phyloP scores from a whole-genome alignment of 2,329 filamentous ascomycete genomes.

The Aspergillus sp. region DNA sequence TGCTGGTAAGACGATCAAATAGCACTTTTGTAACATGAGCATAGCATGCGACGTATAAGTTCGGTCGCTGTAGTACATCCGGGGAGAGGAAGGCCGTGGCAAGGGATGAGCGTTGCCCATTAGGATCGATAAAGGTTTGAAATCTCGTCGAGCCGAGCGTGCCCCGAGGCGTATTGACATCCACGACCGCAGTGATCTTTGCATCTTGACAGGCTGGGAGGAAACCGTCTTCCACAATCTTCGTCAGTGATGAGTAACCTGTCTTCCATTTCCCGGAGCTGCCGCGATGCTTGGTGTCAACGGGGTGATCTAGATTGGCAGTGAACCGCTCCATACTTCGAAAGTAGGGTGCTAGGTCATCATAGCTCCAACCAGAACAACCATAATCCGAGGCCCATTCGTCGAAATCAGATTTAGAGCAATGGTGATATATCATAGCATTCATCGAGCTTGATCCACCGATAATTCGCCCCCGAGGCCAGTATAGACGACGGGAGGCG shows the following conservation, averaged over 20 bases:
- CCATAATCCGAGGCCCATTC: conserved; percentile 13
- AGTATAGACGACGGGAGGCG: conserved; percentile 13
- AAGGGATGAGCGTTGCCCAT: conserved; percentile 15
- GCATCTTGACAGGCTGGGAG: conserved; percentile 13
- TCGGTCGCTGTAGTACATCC: conserved; percentile 10
- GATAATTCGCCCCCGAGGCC: conserved; percentile 17
- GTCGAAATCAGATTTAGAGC: conserved; percentile 14
- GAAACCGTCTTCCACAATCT: conserved; percentile 15
- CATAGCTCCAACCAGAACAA: conserved; percentile 41
- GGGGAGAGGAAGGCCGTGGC: conserved; percentile 15
- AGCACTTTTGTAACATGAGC: conserved; percentile 20
- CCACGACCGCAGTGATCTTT: conserved; percentile 6
- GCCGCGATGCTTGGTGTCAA: conserved; percentile 10
- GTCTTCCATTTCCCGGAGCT: conserved; percentile 9
- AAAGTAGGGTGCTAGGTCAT: conserved; percentile 47
- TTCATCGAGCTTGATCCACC: conserved; percentile 15
- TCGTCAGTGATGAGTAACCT: conserved; percentile 14
- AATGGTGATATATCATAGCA: conserved; percentile 20
- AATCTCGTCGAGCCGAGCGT: conserved; percentile 13
- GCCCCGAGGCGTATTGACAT: conserved; percentile 12
- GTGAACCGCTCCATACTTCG: conserved; percentile 21
- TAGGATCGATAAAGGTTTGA: conserved; percentile 16
- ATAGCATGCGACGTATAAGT: conserved; percentile 16
- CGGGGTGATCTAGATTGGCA: conserved; percentile 7
- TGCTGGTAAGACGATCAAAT: conserved; percentile 12